phyloP scores from a whole-genome alignment of 2,329 filamentous ascomycete species.

The Phaeosphaeriaceae sp. region DNA sequence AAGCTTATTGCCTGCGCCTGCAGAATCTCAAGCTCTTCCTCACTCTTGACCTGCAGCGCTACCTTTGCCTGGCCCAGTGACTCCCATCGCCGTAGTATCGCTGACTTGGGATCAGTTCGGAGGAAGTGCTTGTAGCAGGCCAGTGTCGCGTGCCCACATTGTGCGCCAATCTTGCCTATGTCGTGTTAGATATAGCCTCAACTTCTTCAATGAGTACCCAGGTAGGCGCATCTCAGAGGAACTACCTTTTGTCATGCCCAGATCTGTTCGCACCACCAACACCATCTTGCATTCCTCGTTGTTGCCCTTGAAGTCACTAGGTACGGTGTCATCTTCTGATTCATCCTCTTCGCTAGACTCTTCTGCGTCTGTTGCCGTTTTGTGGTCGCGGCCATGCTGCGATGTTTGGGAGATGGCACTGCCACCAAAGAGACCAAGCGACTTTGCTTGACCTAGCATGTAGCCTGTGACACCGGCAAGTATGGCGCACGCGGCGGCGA shows the following conservation, averaged over 20 bases:
- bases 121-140: slow-evolving; percentile 92
- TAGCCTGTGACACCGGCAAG: slow-evolving; percentile 79
- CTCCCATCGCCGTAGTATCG: slow-evolving; percentile 84
- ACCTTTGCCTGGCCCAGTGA: slow-evolving; percentile 87
- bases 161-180: slow-evolving; percentile 93
- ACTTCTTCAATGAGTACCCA: not conserved
- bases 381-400: slow-evolving; percentile 8
- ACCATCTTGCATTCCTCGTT: slow-evolving; percentile 93
- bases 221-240: not conserved
- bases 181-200: slow-evolving; percentile 8
- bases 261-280: slow-evolving; percentile 87
- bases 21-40: slow-evolving; percentile 78
- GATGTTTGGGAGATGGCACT: slow-evolving; percentile 49
- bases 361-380: slow-evolving; percentile 27
- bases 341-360: slow-evolving; percentile 38
- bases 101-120: slow-evolving; percentile 60
- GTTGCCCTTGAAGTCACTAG: slow-evolving; percentile 54
- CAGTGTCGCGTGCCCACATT: slow-evolving; percentile 94
- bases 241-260: slow-evolving; percentile 96
- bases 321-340: slow-evolving; percentile 40
- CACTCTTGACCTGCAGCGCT: slow-evolving; percentile 83
- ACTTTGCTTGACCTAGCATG: slow-evolving; percentile 68
- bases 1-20: slow-evolving; percentile 81
- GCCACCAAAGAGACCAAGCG: slow-evolving; percentile 73
- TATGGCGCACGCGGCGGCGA: slow-evolving; percentile 76